Percentiles rank a stretch among this genome's conserved stretches.
These are phyloP conservation scores for Capsella rubella DNA, from an alignment of 441 rosid genomes.

Conservation along the genomic window DNA sequence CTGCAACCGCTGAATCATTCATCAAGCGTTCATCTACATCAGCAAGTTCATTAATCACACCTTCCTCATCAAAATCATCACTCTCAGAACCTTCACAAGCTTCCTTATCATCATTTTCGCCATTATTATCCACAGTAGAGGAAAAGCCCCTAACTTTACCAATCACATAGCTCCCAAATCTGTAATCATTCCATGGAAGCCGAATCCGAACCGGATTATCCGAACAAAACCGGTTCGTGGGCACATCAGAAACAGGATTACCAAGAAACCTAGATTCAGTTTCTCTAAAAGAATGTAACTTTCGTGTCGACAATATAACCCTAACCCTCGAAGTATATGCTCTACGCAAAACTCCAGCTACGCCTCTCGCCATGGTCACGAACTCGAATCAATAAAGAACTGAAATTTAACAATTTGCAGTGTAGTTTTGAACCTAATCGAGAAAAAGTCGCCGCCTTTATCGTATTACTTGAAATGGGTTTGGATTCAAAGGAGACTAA, in stretches of 20 bases:
- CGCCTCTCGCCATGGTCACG: conserved; percentile 38
- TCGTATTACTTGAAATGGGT: conserved; percentile 4
- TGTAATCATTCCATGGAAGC: conserved; percentile 25
- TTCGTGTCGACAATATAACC: conserved; percentile 9
- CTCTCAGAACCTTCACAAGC: conserved; percentile 39
- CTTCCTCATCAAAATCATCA: conserved; percentile 52
- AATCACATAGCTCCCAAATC: conserved; percentile 19
- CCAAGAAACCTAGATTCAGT: conserved; percentile 6
- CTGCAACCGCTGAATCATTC: conserved; percentile 31
- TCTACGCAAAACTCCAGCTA: conserved; percentile 34
- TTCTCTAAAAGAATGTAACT: conserved; percentile 29
- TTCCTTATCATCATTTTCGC: conserved; percentile 20
- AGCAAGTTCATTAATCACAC: conserved; percentile 59
- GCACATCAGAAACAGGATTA: conserved; percentile 3
- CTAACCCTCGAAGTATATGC: conserved; percentile 33
- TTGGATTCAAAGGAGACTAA: background rate
- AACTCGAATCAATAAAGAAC: background rate
- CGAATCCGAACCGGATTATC: background rate
- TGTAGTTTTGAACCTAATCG: background rate
- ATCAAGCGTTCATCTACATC: conserved; percentile 61
- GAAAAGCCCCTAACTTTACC: conserved; percentile 38
- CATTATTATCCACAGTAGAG: conserved; percentile 31
- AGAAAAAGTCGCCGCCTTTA: conserved; percentile 32
- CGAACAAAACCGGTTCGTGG: conserved; percentile 21
- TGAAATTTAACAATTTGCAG: conserved; percentile 11